Evolutionary conservation across 306 rosid genomes (phyloP).

Genomic region (Castanea mollissima): DNA sequence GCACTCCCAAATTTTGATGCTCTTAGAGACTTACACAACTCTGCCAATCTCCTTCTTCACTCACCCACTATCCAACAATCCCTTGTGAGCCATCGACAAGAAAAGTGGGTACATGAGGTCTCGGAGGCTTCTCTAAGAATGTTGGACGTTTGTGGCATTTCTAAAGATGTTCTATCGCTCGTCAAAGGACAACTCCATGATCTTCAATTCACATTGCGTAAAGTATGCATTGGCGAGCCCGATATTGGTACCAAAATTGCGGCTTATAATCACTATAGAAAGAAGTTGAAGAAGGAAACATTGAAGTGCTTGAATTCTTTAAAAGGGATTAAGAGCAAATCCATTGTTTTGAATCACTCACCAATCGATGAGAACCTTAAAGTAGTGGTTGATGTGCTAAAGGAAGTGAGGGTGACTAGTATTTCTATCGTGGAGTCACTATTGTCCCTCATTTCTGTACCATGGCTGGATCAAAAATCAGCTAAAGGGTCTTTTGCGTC

Average conservation of each 20-base stretch:
- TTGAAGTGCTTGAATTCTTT: slow-evolving; percentile 50
- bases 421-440: slow-evolving; percentile 54
- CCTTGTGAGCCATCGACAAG: slow-evolving; percentile 31
- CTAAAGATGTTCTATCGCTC: slow-evolving; percentile 52
- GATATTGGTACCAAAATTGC: slow-evolving; percentile 32
- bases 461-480: slow-evolving; percentile 45
- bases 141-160: slow-evolving; percentile 53
- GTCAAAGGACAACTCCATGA: slow-evolving; percentile 58
- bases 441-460: slow-evolving; percentile 45
- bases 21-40: slow-evolving; percentile 49
- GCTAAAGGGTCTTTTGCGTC: slow-evolving; percentile 31
- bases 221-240: slow-evolving; percentile 33
- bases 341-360: neutral
- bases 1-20: slow-evolving; percentile 53
- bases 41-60: slow-evolving; percentile 55
- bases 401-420: slow-evolving; percentile 47
- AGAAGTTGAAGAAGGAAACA: slow-evolving; percentile 55
- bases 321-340: slow-evolving; percentile 36
- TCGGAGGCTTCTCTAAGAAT: slow-evolving; percentile 55
- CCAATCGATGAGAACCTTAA: slow-evolving; percentile 34
- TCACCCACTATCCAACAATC: slow-evolving; percentile 45
- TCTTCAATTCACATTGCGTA: slow-evolving; percentile 46
- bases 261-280: slow-evolving; percentile 41
- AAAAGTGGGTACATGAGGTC: slow-evolving; percentile 50
- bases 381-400: slow-evolving; percentile 52